Percentiles rank a stretch among this genome's conserved stretches.
phyloP scores from a whole-genome alignment of 1,284 basidiomycete genomes.

The Phlebopus sp. region DNA sequence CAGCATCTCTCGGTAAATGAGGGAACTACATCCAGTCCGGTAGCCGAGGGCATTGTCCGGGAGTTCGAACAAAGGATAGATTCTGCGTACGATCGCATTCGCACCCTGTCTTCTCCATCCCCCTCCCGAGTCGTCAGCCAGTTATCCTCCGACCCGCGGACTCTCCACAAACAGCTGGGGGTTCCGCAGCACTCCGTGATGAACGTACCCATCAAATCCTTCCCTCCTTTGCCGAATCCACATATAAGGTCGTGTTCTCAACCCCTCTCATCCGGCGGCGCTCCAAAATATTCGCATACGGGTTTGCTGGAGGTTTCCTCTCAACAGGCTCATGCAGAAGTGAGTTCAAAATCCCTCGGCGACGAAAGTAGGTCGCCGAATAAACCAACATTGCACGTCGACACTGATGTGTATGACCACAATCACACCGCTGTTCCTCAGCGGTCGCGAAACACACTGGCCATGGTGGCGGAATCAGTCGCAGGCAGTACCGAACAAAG shows the following conservation, averaged over 20 bases:
- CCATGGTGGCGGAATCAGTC: neutral
- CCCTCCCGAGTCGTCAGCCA: slow-evolving; percentile 4
- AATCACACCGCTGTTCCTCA: neutral
- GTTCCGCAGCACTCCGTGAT: slow-evolving; percentile 31
- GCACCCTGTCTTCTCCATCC: slow-evolving; percentile 15
- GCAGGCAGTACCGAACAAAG: neutral
- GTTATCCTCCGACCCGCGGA: slow-evolving; percentile 28
- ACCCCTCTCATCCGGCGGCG: neutral
- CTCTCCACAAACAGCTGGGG: slow-evolving; percentile 29
- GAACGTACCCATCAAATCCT: slow-evolving; percentile 18
- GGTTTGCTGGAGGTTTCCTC: neutral
- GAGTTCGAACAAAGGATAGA: slow-evolving; percentile 23
- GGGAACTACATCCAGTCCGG: neutral
- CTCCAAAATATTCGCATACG: neutral
- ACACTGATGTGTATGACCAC: slow-evolving; percentile 4
- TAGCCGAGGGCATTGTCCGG: neutral
- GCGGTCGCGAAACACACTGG: neutral
- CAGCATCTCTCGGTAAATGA: neutral
- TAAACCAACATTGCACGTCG: slow-evolving; percentile 2
- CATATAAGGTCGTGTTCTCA: slow-evolving; percentile 8
- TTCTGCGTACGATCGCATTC: slow-evolving; percentile 25
- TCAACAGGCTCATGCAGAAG: neutral
- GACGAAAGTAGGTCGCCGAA: neutral
- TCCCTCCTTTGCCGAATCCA: slow-evolving; percentile 26
- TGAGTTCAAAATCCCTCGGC: neutral